Evolutionary conservation across 1,284 basidiomycete species (phyloP).

Genomic region (Trichosporon sp.): DNA sequence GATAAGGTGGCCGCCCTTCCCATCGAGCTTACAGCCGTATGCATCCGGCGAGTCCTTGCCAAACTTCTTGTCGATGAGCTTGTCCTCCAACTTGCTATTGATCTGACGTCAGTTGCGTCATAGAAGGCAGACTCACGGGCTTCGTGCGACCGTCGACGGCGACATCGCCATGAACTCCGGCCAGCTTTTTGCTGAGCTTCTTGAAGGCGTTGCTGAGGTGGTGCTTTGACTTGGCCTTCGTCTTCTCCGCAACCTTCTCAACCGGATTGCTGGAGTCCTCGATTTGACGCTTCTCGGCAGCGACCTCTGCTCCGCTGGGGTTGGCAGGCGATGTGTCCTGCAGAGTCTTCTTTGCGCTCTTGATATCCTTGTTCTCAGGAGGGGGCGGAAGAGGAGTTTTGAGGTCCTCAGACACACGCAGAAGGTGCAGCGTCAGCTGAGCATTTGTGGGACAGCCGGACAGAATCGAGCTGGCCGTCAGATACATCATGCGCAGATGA

Average conservation of each 20-base stretch:
- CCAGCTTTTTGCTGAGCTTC: constrained; percentile 7
- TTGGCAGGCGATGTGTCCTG: constrained; percentile 18
- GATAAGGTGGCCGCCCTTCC: constrained; percentile 2
- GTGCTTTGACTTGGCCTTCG: neutral
- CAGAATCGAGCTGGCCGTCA: constrained; percentile 47
- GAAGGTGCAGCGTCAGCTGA: constrained; percentile 54
- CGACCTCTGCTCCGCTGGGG: neutral
- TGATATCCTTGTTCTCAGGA: constrained; percentile 19
- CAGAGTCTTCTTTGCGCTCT: neutral
- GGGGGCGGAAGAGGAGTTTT: constrained; percentile 43
- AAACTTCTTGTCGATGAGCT: constrained; percentile 4
- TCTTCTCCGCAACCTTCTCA: neutral
- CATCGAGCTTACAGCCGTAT: neutral
- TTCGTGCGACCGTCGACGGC: constrained; percentile 2
- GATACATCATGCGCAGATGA: neutral
- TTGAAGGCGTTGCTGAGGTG: constrained; percentile 4
- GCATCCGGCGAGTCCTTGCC: constrained; percentile 4
- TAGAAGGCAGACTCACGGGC: neutral
- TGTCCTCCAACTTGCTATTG: neutral
- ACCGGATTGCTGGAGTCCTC: neutral
- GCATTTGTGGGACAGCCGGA: constrained; percentile 57
- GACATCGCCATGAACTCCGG: constrained; percentile 3
- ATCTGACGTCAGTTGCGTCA: neutral
- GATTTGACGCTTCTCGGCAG: neutral
- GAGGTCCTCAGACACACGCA: constrained; percentile 52